Base-by-base conservation (phyloP, 441 rosid species). In the Gossypium schwendimanii region DNA sequence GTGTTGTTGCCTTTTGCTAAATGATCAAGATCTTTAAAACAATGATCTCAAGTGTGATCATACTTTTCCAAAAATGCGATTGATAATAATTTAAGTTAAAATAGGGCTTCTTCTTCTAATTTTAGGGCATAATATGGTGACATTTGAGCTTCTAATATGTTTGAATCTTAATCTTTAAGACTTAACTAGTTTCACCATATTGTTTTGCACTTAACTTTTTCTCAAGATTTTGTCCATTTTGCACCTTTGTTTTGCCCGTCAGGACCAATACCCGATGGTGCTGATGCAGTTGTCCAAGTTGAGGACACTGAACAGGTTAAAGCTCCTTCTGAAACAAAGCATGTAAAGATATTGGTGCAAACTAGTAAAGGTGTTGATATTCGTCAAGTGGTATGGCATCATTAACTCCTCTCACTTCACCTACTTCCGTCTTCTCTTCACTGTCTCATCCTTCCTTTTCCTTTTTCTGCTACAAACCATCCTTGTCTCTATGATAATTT, bases 241-340 rank as follows among this genome's bases (percentile, higher is more conserved):
- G 47, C 18, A 28, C 64, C 41, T 36, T n/a, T 47, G 45, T 72
- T 20, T 60, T 74, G n/a, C 62, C 73, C 69, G 15, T 33, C 76
- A 93, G 99, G 99, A 74, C 97, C 95, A 20, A 91, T 93, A 65
- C 98, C 98, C 12, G 91, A 95, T 84, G 97, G 98, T 61, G 98
- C 99, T 20, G 97, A 93, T 84, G 95, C 96, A 63, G 98, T 95
- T 77, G 88, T 93, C 80, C 99, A 95, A 86, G 97, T 95, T 67
- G 99, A 95, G 86, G 89, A 93, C 81, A 90, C 97, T 65, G 79
- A 86, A 82, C 79, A 78, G 73, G 70, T 87, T 63, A 77, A 77
- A 55, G 83, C 73, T 65, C 72, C 71, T 78, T 71, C 78, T 71
- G 86, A 76, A 69, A 36, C 76, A 23, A 89, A 84, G 78, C 86